Evolutionary conservation across 345 rosid species (phyloP).

Genomic region (Psidium friedrichsthalianum): DNA sequence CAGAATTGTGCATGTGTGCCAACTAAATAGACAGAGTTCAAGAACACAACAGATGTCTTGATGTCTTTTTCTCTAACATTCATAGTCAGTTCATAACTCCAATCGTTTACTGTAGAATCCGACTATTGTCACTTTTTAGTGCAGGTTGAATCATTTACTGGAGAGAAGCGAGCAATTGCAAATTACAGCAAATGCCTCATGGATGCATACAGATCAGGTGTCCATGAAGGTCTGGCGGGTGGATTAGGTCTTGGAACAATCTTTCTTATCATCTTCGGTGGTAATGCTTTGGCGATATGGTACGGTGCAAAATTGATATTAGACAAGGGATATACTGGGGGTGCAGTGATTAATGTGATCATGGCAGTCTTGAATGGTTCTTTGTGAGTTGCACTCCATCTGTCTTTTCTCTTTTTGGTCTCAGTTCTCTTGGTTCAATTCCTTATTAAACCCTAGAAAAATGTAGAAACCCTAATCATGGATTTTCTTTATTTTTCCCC

Average conservation of each 20-base stretch:
- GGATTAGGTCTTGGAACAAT: slow-evolving; percentile 54
- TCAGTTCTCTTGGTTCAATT: background rate
- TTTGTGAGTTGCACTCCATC: slow-evolving; percentile 26
- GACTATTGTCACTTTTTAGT: too few species aligned
- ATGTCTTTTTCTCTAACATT: slow-evolving; percentile 23
- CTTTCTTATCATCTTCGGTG: slow-evolving; percentile 22
- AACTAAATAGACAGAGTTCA: background rate
- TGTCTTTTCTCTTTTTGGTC: background rate
- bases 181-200: slow-evolving; percentile 42
- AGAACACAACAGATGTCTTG: background rate
- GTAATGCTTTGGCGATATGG: slow-evolving; percentile 63
- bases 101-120: too few species aligned
- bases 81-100: too few species aligned
- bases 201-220: slow-evolving; percentile 53
- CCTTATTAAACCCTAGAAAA: background rate
- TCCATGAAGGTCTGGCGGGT: slow-evolving; percentile 40
- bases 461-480: background rate
- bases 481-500: background rate
- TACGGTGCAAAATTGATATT: slow-evolving; percentile 58
- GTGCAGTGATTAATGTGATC: slow-evolving; percentile 57
- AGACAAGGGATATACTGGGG: slow-evolving; percentile 59
- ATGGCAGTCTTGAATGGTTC: slow-evolving; percentile 65
- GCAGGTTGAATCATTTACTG: slow-evolving; percentile 84
- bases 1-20: background rate
- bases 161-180: slow-evolving; percentile 67